Conservation (phyloP, 2,329 filamentous ascomycete species). For the Pyrenophora seminiperda region DNA sequence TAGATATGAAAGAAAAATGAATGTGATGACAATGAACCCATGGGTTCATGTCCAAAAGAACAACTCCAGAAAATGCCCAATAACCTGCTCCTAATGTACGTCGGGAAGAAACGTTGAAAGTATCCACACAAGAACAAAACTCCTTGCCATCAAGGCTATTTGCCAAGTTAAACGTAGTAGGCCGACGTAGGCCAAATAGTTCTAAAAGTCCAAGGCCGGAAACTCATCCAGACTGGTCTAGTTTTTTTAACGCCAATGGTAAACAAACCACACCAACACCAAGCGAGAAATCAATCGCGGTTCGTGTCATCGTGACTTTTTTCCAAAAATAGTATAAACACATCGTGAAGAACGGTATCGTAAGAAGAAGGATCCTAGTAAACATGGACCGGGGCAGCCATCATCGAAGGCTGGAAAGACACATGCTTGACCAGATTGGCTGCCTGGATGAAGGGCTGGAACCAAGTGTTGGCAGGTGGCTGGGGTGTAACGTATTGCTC, state of each 20-base stretch:
- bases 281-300: slow-evolving; percentile 32
- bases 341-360: slow-evolving; percentile 41
- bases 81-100: slow-evolving; percentile 17
- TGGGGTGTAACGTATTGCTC: slow-evolving; percentile 46
- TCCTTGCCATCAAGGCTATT: slow-evolving; percentile 42
- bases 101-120: slow-evolving; percentile 15
- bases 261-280: slow-evolving; percentile 36
- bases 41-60: slow-evolving; percentile 16
- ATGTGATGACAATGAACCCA: slow-evolving; percentile 28
- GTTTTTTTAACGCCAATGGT: slow-evolving; percentile 37
- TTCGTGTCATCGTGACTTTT: slow-evolving; percentile 49
- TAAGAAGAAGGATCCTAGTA: slow-evolving; percentile 37
- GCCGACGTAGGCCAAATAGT: slow-evolving; percentile 24
- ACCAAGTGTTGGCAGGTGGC: slow-evolving; percentile 44
- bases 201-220: slow-evolving; percentile 29
- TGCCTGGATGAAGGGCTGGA: slow-evolving; percentile 49
- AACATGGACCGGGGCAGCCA: slow-evolving; percentile 44
- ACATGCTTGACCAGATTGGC: slow-evolving; percentile 50
- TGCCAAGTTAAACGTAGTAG: slow-evolving; percentile 41
- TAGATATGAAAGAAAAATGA: slow-evolving; percentile 34
- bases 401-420: slow-evolving; percentile 48
- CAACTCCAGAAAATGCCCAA: slow-evolving; percentile 32
- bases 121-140: slow-evolving; percentile 26
- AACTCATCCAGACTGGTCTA: slow-evolving; percentile 33
- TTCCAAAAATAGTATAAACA: slow-evolving; percentile 38